Percentiles rank a stretch among this genome's conserved stretches.
These are phyloP conservation scores for Murraya koenigii DNA, from an alignment of 345 rosid species.

Conservation along the genomic window DNA sequence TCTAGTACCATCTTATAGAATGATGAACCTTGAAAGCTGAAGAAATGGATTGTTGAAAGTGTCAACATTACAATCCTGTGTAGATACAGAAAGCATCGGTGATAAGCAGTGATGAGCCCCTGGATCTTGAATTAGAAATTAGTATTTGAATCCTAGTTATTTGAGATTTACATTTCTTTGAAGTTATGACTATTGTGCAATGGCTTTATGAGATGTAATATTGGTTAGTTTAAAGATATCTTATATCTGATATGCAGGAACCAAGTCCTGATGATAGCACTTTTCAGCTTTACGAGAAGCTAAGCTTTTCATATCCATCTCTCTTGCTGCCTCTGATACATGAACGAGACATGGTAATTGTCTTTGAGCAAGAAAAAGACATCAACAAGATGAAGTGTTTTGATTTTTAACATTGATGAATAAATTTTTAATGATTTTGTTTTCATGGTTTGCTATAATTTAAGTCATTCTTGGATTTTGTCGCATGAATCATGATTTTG, in stretches of 20 bases:
- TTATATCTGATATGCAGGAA: slow-evolving; percentile 33
- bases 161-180: not conserved
- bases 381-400: not conserved
- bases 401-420: not conserved
- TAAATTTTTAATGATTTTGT: not conserved
- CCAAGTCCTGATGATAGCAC: slow-evolving; percentile 35
- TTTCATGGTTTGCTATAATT: not conserved
- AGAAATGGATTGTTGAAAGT: not conserved
- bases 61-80: too few species aligned
- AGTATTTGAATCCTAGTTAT: not conserved
- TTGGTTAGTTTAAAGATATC: not conserved
- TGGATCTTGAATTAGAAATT: not conserved
- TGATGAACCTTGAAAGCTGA: not conserved
- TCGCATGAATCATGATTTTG: not conserved
- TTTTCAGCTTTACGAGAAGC: slow-evolving; percentile 62
- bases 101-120: not conserved
- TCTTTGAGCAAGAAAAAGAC: not conserved
- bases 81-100: not conserved
- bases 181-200: not conserved
- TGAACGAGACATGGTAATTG: slow-evolving; percentile 80
- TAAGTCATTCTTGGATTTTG: not conserved
- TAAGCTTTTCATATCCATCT: slow-evolving; percentile 70
- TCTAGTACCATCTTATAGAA: not conserved
- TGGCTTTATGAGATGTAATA: not conserved
- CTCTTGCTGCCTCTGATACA: slow-evolving; percentile 71